phyloP scores from a whole-genome alignment of 305 asterid genomes.

The Petunia hybrid region DNA sequence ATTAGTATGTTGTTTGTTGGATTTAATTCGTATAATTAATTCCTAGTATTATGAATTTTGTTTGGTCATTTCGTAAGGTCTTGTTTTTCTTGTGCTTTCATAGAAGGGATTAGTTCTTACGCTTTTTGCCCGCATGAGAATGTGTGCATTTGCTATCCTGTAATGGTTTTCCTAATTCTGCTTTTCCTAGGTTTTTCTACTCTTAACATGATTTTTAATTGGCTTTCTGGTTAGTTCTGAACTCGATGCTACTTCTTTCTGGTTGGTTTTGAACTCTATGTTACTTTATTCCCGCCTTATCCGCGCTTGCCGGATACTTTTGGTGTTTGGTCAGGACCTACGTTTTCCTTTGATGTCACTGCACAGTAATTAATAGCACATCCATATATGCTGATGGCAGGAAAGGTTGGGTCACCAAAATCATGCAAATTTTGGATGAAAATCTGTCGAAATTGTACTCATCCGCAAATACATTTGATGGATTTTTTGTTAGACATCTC shows the following conservation, averaged over 20 bases:
- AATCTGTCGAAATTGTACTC: too few species aligned
- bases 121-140: neutral
- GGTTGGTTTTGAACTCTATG: neutral
- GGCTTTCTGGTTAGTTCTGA: slow-evolving; percentile 26
- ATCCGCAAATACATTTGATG: too few species aligned
- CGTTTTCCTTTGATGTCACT: too few species aligned
- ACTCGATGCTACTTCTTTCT: slow-evolving; percentile 17
- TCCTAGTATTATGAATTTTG: neutral
- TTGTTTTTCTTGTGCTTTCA: neutral
- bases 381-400: too few species aligned
- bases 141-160: slow-evolving; percentile 8
- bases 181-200: neutral
- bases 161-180: neutral
- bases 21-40: too few species aligned
- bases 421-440: too few species aligned
- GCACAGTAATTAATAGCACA: too few species aligned
- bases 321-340: neutral
- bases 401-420: too few species aligned
- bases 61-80: neutral
- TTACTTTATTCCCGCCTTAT: slow-evolving; percentile 10
- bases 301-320: slow-evolving; percentile 27
- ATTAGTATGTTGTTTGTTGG: neutral
- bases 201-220: neutral
- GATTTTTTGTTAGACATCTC: too few species aligned
- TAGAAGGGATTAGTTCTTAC: neutral